Evolutionary conservation across 225 moss, liverwort and hornwort species (phyloP).

Genomic region (Pseudoscleropodium purum): DNA sequence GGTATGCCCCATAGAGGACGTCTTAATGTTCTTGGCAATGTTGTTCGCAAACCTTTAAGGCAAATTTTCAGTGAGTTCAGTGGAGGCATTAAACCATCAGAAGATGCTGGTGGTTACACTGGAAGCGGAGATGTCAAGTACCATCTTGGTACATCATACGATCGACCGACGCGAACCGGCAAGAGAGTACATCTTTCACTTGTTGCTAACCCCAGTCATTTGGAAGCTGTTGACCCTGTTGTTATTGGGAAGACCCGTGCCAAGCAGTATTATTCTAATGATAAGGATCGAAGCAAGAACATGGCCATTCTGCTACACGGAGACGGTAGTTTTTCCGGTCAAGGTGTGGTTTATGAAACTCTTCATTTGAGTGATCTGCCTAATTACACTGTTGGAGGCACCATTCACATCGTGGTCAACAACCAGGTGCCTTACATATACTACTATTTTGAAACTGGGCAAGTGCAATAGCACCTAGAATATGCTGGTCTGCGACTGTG

Average conservation of each 20-base stretch:
- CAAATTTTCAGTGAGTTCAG: slow-evolving; percentile 98
- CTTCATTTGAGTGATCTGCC: slow-evolving; percentile 86
- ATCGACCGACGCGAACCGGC: slow-evolving; percentile 73
- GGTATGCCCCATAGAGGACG: slow-evolving; percentile 99
- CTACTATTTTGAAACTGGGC: neutral
- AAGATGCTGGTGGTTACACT: slow-evolving; percentile 90
- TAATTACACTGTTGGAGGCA: slow-evolving; percentile 91
- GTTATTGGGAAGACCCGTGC: slow-evolving; percentile 95
- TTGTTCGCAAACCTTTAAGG: slow-evolving; percentile 87
- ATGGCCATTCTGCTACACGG: slow-evolving; percentile 89
- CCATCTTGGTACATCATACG: slow-evolving; percentile 96
- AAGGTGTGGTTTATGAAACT: slow-evolving; percentile 96
- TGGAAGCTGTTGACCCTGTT: slow-evolving; percentile 93
- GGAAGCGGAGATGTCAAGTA: slow-evolving; percentile 99
- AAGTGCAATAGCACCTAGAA: neutral
- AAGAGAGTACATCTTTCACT: slow-evolving; percentile 92
- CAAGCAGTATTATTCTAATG: slow-evolving; percentile 84
- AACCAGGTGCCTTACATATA: slow-evolving; percentile 58
- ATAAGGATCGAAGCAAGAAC: slow-evolving; percentile 67
- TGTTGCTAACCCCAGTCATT: slow-evolving; percentile 95
- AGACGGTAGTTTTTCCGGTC: slow-evolving; percentile 95
- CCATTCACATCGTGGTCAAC: slow-evolving; percentile 95
- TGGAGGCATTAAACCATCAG: slow-evolving; percentile 90
- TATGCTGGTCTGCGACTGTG: neutral
- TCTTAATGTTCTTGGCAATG: slow-evolving; percentile 88